Base-by-base conservation (phyloP, 1,284 basidiomycete genomes). In the Cutaneotrichosporon sp. region DNA sequence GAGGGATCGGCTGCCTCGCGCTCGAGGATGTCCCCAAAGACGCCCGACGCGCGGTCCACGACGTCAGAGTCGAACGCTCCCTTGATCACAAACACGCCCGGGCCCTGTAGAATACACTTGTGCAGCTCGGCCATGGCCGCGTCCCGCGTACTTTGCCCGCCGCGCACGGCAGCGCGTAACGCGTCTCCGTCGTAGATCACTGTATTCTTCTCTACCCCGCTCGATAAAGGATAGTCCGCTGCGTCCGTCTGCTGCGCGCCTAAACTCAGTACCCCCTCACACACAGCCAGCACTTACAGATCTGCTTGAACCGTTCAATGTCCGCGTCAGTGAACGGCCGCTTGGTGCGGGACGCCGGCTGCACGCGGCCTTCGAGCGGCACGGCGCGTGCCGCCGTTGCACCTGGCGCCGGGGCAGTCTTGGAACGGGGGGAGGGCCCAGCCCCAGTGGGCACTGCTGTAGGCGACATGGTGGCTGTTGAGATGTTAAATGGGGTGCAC, bases 91-190 rank as follows among this genome's bases (percentile, higher is more conserved):
- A 38, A 52, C 22, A 60, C 55, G 3, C 58, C 58, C 0, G 58
- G 54, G 4, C 58, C 58, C 2, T 39, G 9, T 17, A 52, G 41
- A 38, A 60, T 52, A 41, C 38, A 37, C 12, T 23, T 8, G 43
- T 60, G 58, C 21, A 56, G 50, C 42, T 60, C 58, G 23, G 46
- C 55, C 55, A 60, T 52, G 8, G 50, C 20, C 1, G 22, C 49
- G 36, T 56, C 51, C 9, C 49, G 45, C 12, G 21, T 17, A 2
- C 42, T 42, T 2, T 22, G 26, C 13, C 39, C 10, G 0, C 21
- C 13, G 14, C 33, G 38, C 12, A 18, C 34, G 15, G 42, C 20
- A 1, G 22, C 4, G 35, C 35, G 56, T 5, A 54, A 40, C 9
- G 38, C 21, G 4, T 13, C 37, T 0, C 23, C 55, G 38, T 53